phyloP scores from a whole-genome alignment of 2,329 filamentous ascomycete species.

The Aureobasidium leucospermi region DNA sequence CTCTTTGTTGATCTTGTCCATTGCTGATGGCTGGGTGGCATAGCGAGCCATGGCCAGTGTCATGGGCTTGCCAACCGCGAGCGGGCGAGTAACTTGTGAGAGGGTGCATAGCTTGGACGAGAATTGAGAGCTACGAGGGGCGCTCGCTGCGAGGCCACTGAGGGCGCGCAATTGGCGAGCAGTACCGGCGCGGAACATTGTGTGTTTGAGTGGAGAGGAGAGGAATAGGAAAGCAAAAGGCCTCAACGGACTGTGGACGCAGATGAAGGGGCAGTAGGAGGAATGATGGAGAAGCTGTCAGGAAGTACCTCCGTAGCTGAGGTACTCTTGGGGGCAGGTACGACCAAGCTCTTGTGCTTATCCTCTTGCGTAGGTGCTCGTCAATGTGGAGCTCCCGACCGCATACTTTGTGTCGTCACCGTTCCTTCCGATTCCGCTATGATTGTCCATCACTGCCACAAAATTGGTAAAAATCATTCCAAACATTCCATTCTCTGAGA shows the following conservation, averaged over 20 bases:
- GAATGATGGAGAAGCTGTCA: neutral
- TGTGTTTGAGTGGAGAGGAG: neutral
- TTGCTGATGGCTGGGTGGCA: conserved; percentile 20
- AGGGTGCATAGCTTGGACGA: conserved; percentile 37
- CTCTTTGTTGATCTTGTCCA: conserved; percentile 47
- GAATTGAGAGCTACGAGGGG: conserved; percentile 25
- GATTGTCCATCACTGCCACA: neutral
- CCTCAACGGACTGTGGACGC: neutral
- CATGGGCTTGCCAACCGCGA: conserved; percentile 29
- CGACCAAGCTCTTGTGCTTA: conserved; percentile 1
- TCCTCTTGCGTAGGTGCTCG: conserved; percentile 1
- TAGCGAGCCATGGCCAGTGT: conserved; percentile 20
- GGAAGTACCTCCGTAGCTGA: neutral
- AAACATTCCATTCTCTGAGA: no score
- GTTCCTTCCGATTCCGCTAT: neutral
- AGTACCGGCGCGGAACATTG: conserved; percentile 38
- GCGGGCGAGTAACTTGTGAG: conserved; percentile 24
- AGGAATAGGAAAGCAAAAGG: neutral
- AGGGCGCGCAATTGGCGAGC: conserved; percentile 36
- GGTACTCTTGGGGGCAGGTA: neutral
- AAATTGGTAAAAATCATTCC: no score
- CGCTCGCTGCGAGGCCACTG: conserved; percentile 21
- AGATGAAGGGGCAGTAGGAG: neutral
- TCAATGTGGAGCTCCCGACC: neutral
- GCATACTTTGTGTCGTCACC: neutral